Evolutionary conservation across 306 rosid genomes (phyloP), one percentile per base, ranked within the genome.

Genomic region (Lathyrus aphaca): DNA sequence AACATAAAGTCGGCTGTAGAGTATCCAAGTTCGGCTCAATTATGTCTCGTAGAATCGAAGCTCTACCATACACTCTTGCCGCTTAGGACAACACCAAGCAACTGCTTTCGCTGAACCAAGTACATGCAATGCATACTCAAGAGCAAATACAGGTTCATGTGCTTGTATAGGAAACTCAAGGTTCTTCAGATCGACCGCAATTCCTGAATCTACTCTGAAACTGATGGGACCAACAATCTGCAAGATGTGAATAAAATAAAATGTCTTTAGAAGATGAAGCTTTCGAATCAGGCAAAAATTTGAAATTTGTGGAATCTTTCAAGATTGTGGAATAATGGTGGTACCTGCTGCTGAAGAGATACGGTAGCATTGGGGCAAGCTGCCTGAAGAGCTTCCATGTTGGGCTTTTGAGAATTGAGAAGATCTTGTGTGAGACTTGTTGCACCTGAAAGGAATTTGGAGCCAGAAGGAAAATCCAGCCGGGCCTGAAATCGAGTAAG

Each of bases 271-370:
- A 12, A 5, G 48, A 68, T 30, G 72, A 56, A 25, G 69, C 43
- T 48, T n/a, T 6, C 12, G n/a, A 51, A 50, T 61, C 74, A 45
- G 57, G 73, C 15, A 59, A 59, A 56, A 30, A 3, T 25, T 25
- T 25, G 0, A 25, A 25, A 25, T 0, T 39, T 11, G 19, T 10
- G 65, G 6, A 55, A 72, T 53, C 76, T 35, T 17, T 17, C 16
- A 5, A 72, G 40, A 9, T 63, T 62, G 39, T 71, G 65, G 78
- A 59, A 73, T 64, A 74, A 19, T 45, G 80, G 48, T 9, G 69
- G 51, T 76, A 94, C 97, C 97, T 94, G 99, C 86, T 94, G 99
- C 88, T 94, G 98, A 77, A 90, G 56, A 37, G 96, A 94, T 54
- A 94, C 53, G 68, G 81, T 83, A 45, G 88, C 82, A 54, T 82